Conservation (phyloP, 192 early-diverging fungal species). For the Coemansia sp. region DNA sequence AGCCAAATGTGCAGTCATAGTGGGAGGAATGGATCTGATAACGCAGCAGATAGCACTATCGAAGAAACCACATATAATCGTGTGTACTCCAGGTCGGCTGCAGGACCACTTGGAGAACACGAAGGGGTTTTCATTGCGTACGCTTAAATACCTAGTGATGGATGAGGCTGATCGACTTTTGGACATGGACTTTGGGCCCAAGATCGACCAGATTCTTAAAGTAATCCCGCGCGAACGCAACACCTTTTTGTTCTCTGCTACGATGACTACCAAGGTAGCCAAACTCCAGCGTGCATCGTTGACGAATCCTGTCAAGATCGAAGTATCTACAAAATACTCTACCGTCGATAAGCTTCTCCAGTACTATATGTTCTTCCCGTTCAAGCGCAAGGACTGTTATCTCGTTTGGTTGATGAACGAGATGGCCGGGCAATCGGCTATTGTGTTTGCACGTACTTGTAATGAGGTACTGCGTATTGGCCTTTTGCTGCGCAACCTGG, state of each 20-base stretch:
- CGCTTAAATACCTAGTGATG: conserved; percentile 92
- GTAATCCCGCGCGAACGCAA: conserved; percentile 91
- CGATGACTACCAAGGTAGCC: conserved; percentile 98
- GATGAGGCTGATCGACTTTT: conserved; percentile 93
- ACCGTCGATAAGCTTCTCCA: conserved; percentile 93
- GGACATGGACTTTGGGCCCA: conserved; percentile 96
- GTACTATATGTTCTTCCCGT: conserved; percentile 96
- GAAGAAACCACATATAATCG: conserved; percentile 92
- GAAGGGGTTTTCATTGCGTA: conserved; percentile 92
- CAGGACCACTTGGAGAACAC: conserved; percentile 98
- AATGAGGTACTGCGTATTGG: conserved; percentile 84
- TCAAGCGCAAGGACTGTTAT: conserved; percentile 95
- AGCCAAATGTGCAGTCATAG: conserved; percentile 87
- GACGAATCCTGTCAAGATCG: conserved; percentile 89
- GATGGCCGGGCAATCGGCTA: conserved; percentile 86
- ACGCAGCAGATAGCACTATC: conserved; percentile 91
- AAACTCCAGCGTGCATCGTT: conserved; percentile 94
- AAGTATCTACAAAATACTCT: conserved; percentile 96
- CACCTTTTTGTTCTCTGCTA: conserved; percentile 95
- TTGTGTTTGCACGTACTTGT: conserved; percentile 93
- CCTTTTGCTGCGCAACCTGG: conserved; percentile 86
- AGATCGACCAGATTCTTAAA: conserved; percentile 93
- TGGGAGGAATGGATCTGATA: conserved; percentile 99
- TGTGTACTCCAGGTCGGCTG: conserved; percentile 94
- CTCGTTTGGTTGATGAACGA: conserved; percentile 94